Evolutionary conservation across 2,329 filamentous ascomycete genomes (phyloP), one percentile per base, ranked within the genome.

Genomic region (Phaeomoniella chlamydospora): DNA sequence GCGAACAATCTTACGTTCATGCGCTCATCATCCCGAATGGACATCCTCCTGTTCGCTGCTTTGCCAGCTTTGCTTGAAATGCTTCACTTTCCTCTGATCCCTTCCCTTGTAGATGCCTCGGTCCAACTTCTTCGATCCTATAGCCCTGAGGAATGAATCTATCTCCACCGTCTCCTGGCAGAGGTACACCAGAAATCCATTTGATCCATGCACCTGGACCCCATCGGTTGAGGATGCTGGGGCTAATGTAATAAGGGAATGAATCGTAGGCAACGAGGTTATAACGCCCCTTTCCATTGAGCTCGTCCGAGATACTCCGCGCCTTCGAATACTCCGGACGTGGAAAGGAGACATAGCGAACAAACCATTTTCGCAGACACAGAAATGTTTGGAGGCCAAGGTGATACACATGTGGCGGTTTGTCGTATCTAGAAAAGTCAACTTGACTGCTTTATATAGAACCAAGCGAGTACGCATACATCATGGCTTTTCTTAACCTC

Each of bases 241-340:
- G 63, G 39, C 67, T 62, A 14, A 70, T 60, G 51, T 80, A 82
- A 56, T 70, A 81, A 2, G 78, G 78, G 33, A 74, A 68, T 11
- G 70, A 68, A 14, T 74, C 63, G 54, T 73, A 80, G 29, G 59
- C 44, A 0, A 57, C 51, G 46, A 55, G 50, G 35, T 64, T 59
- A 42, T 73, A 65, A 2, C 68, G 67, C 1, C 68, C 68, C 0
- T 69, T 67, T 18, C 64, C 53, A 9, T 80, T 68, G 0, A 67
- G 58, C 0, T 59, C 40, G 2, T n/a, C n/a, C n/a, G n/a, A n/a
- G n/a, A n/a, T n/a, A n/a, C n/a, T n/a, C n/a, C n/a, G n/a, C n/a
- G n/a, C n/a, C n/a, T n/a, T 62, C 40, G 50, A 50, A 45, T 47
- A 55, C 38, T 49, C 64, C 35, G 46, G 57, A 10, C 79, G 70